A percentile compares a stretch with the other conserved stretches of the same genome.
Conservation (phyloP, 2,329 filamentous ascomycete species). For the Harringtonia lauricola region DNA sequence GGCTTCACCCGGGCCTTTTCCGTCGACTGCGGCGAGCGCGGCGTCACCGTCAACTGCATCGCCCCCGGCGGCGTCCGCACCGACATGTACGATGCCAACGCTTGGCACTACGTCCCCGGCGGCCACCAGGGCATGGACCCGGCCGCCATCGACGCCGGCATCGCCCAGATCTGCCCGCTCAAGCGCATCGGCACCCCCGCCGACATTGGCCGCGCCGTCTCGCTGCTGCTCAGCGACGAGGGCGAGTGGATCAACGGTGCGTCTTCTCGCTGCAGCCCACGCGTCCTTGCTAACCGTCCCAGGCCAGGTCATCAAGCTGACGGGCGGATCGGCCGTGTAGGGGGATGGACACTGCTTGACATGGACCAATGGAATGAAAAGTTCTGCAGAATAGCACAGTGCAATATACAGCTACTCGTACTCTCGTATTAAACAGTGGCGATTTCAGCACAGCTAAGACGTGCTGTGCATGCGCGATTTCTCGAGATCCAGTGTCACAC, state of each 20-base stretch:
- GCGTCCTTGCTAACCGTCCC: too few relatives aligned
- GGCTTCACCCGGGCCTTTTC: constrained; percentile 62
- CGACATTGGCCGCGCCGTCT: constrained; percentile 48
- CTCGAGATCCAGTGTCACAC: too few relatives aligned
- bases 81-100: constrained; percentile 66
- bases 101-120: constrained; percentile 53
- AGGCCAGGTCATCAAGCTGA: constrained; percentile 29
- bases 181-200: constrained; percentile 45
- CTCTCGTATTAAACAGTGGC: too few relatives aligned
- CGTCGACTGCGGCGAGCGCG: constrained; percentile 56
- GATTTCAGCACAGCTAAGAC: too few relatives aligned
- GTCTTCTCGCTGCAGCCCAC: too few relatives aligned
- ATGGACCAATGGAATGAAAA: background rate
- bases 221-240: constrained; percentile 43
- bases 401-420: background rate
- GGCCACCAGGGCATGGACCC: constrained; percentile 38
- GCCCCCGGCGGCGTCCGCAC: constrained; percentile 64
- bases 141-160: constrained; percentile 41
- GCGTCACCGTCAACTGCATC: constrained; percentile 62
- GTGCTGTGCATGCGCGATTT: too few relatives aligned
- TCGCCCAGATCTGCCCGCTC: constrained; percentile 47
- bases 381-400: background rate
- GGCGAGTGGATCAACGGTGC: constrained; percentile 56
- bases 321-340: constrained; percentile 22
- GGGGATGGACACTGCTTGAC: too few relatives aligned